phyloP scores from a whole-genome alignment of 2,329 filamentous ascomycete species.

The Neonectria hederae region DNA sequence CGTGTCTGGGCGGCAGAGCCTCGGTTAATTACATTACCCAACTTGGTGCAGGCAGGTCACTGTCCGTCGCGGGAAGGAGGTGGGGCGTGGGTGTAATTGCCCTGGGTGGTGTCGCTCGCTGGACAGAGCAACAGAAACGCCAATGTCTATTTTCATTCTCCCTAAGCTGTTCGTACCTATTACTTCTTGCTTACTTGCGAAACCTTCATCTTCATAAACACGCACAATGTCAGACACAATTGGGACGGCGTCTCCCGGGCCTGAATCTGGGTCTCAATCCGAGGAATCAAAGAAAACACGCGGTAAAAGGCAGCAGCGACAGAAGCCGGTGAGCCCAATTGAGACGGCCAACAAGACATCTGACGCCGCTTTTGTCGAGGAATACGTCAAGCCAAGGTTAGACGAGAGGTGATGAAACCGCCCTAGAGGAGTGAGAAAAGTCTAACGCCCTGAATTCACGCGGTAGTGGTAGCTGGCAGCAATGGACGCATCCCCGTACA shows the following conservation, averaged over 20 bases:
- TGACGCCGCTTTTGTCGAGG: constrained; percentile 58
- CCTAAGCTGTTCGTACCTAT: neutral
- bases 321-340: constrained; percentile 49
- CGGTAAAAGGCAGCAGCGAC: constrained; percentile 27
- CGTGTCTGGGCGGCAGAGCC: constrained; percentile 19
- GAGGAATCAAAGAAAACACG: constrained; percentile 24
- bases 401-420: neutral
- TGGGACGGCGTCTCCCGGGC: neutral
- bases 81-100: neutral
- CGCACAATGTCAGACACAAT: constrained; percentile 24
- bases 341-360: constrained; percentile 58
- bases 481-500: constrained; percentile 63
- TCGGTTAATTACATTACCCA: constrained; percentile 14
- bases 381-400: constrained; percentile 60
- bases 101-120: constrained; percentile 2
- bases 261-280: neutral
- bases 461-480: constrained; percentile 44
- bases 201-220: neutral
- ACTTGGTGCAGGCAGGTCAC: neutral
- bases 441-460: neutral
- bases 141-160: neutral
- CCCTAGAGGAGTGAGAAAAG: neutral
- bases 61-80: neutral
- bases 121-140: neutral
- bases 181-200: neutral